Evolutionary conservation across 202 grass and related monocot species (phyloP).

Genomic region (Brachypodium distachyon): DNA sequence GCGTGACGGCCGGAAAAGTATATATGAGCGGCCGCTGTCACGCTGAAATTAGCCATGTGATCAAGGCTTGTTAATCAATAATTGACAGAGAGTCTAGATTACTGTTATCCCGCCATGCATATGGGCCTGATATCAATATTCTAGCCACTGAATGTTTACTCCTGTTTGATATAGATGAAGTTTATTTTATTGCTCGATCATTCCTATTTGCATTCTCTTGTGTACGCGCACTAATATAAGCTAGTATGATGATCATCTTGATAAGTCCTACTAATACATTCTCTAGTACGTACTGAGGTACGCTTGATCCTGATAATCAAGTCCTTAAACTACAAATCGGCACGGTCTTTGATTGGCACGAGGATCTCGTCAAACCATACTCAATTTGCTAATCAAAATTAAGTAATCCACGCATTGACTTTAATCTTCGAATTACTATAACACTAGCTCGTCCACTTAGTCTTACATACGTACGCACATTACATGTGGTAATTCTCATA

Average conservation of each 20-base stretch:
- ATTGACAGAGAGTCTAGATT: background rate
- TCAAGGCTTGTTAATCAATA: background rate
- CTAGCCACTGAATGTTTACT: too few species aligned
- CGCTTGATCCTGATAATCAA: background rate
- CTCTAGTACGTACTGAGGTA: too few species aligned
- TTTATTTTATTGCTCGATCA: too few species aligned
- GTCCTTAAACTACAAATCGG: conserved; percentile 27
- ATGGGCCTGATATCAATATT: too few species aligned
- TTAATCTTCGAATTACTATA: background rate
- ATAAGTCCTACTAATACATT: too few species aligned
- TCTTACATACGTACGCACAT: background rate
- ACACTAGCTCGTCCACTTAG: background rate
- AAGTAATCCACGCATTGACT: conserved; percentile 31
- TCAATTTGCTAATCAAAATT: background rate
- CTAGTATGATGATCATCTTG: too few species aligned
- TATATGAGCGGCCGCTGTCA: background rate
- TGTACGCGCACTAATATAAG: too few species aligned
- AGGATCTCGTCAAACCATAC: background rate
- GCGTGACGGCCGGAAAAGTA: conserved; percentile 9
- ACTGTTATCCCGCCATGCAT: background rate
- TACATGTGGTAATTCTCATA: too few species aligned
- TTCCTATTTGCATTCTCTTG: too few species aligned
- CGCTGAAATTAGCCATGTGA: background rate
- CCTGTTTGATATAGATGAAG: too few species aligned
- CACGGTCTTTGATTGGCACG: conserved; percentile 43